Conservation (phyloP, 768 basidiomycete species). For the Suillus cothurnatus region DNA sequence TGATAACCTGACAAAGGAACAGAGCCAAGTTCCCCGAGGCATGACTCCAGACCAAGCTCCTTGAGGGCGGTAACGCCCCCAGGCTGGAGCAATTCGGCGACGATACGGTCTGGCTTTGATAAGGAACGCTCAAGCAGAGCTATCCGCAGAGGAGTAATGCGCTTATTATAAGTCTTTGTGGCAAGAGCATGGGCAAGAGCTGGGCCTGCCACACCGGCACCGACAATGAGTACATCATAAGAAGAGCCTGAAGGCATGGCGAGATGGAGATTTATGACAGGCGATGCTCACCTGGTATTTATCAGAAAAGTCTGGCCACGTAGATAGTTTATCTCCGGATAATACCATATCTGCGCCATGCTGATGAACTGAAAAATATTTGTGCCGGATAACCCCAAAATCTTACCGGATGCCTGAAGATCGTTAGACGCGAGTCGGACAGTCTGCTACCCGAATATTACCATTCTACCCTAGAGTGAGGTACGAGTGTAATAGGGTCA, state of each 20-base stretch:
- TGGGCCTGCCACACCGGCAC: slow-evolving; percentile 83
- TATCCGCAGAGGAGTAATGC: slow-evolving; percentile 62
- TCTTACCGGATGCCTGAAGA: neutral
- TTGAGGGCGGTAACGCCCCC: slow-evolving; percentile 75
- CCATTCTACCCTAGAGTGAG: too few relatives aligned
- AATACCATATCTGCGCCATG: too few relatives aligned
- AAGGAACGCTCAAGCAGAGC: slow-evolving; percentile 85
- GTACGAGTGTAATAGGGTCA: too few relatives aligned
- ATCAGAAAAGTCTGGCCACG: neutral
- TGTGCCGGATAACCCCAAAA: neutral
- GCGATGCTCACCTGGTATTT: neutral
- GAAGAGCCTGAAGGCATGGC: slow-evolving; percentile 20
- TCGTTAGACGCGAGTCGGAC: too few relatives aligned
- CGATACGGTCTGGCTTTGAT: slow-evolving; percentile 87
- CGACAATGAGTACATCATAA: slow-evolving; percentile 85
- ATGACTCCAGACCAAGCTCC: slow-evolving; percentile 68
- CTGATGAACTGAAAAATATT: neutral
- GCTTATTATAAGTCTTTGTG: slow-evolving; percentile 38
- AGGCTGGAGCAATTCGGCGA: slow-evolving; percentile 92
- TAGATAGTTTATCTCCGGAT: neutral
- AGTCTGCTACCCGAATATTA: neutral
- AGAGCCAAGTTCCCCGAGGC: slow-evolving; percentile 81
- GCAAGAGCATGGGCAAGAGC: slow-evolving; percentile 82
- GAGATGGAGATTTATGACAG: neutral
- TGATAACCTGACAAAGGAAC: slow-evolving; percentile 79